Conservation (phyloP, 2,329 filamentous ascomycete species). For the Endothia cerciana region DNA sequence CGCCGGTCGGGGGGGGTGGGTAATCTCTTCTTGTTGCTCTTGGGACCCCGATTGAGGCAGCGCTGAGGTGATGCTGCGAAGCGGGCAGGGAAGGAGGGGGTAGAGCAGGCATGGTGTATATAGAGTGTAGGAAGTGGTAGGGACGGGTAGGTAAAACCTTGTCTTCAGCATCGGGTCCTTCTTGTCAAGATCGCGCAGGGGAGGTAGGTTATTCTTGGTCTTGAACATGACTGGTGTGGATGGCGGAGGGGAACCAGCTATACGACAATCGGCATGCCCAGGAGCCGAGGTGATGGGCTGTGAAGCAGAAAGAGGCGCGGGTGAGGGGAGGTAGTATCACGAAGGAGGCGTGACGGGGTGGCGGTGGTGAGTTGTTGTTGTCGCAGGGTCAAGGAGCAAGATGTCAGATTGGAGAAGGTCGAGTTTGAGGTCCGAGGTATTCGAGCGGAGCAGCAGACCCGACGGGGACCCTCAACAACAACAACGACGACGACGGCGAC, state of each 20-base stretch:
- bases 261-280: neutral
- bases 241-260: neutral
- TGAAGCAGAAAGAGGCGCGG: neutral
- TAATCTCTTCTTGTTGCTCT: constrained; percentile 1
- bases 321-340: neutral
- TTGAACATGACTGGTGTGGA: constrained; percentile 33
- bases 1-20: constrained; percentile 1
- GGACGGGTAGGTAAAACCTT: constrained; percentile 33
- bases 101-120: neutral
- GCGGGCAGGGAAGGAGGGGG: neutral
- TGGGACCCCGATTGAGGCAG: neutral
- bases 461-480: neutral
- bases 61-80: neutral
- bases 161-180: constrained; percentile 34
- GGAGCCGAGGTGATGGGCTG: neutral
- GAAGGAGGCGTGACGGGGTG: neutral
- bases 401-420: neutral
- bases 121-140: neutral
- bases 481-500: no score
- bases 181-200: constrained; percentile 36
- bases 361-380: neutral
- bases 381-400: constrained; percentile 6
- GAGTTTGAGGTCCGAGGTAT: neutral
- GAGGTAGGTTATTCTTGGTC: constrained; percentile 34
- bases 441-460: neutral